A percentile compares a stretch with the other conserved stretches of the same genome.
Conservation (phyloP, 495 filamentous ascomycete genomes). For the Lophiotrema nucula region DNA sequence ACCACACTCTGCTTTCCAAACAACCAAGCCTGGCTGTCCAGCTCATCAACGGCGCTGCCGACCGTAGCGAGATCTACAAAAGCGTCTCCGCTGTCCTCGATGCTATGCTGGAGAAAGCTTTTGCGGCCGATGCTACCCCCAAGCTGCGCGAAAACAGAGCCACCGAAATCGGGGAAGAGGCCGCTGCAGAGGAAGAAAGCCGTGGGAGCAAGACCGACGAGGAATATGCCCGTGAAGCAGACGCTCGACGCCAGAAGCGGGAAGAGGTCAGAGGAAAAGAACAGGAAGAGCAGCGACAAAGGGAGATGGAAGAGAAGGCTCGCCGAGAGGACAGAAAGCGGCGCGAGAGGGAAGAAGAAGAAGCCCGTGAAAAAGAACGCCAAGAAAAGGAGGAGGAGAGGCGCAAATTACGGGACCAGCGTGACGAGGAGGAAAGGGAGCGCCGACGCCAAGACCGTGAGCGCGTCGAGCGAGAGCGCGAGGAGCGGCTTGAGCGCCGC, state of each 20-base stretch:
- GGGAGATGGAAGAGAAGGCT: constrained; percentile 66
- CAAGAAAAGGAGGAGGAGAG: constrained; percentile 44
- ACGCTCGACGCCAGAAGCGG: constrained; percentile 62
- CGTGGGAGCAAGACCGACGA: constrained; percentile 78
- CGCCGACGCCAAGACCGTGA: constrained; percentile 26
- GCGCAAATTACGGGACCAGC: constrained; percentile 36
- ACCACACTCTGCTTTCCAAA: constrained; percentile 70
- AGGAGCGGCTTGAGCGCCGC: constrained; percentile 28
- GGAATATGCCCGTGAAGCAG: constrained; percentile 72
- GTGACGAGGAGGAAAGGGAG: constrained; percentile 34
- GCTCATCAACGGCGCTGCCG: constrained; percentile 81
- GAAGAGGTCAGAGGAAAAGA: constrained; percentile 65
- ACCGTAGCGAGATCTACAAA: constrained; percentile 78
- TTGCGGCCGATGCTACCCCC: constrained; percentile 58
- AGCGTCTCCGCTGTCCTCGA: constrained; percentile 67
- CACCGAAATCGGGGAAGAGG: constrained; percentile 72
- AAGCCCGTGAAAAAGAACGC: constrained; percentile 62
- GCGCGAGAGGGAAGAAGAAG: constrained; percentile 46
- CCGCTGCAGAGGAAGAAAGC: constrained; percentile 63
- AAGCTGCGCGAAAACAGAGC: constrained; percentile 67
- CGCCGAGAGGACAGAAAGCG: constrained; percentile 58
- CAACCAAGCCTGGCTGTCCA: constrained; percentile 78
- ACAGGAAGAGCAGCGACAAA: constrained; percentile 58
- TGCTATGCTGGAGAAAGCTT: constrained; percentile 62
- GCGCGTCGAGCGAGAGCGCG: constrained; percentile 24